Evolutionary conservation across 805 yeast species (phyloP), one percentile per base, ranked within the genome.

Genomic region (Cyberlindnera petersonii): DNA sequence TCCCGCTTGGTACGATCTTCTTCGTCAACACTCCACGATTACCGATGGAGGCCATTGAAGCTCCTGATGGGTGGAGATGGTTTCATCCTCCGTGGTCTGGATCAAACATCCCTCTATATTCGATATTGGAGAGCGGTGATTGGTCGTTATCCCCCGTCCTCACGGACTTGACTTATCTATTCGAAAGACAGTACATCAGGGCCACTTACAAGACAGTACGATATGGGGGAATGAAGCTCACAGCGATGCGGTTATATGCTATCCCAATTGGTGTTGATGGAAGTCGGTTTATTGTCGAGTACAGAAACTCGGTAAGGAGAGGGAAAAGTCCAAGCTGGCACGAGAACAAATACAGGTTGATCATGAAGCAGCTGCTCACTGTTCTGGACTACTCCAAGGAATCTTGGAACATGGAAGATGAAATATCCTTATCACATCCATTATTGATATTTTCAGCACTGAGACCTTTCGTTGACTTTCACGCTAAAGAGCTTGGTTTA

Each of bases 1-100:
- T 65, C 5, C 75, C 77, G 0, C 49, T 77, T 4, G 87, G 86
- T 1, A 61, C 70, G 0, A 48, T 81, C 1, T 65, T 63, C 47
- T 59, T 74, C 33, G 52, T 58, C 36, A 60, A 68, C 24, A 47
- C 68, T 1, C 83, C 84, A 1, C 41, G 59, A 1, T 47, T 63
- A 4, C 60, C 64, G 0, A 58, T 64, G 11, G 62, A 62, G 4
- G 73, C 72, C 0, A 24, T 62, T 0, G 42, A 40, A 9, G 65
- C 72, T 0, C 64, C 64, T 6, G 72, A 63, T 50, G 68, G 65
- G 1, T 79, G 85, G 84, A 49, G 34, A 35, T 78, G 84, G 85
- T 58, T 76, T 13, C 78, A 76, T 44, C 61, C 73, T 9, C 74
- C 74, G 14, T 62, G 50, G 43, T 53, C 66, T 5, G 37, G 44